phyloP scores from a whole-genome alignment of 345 rosid genomes.

The Dovyalis caffra region DNA sequence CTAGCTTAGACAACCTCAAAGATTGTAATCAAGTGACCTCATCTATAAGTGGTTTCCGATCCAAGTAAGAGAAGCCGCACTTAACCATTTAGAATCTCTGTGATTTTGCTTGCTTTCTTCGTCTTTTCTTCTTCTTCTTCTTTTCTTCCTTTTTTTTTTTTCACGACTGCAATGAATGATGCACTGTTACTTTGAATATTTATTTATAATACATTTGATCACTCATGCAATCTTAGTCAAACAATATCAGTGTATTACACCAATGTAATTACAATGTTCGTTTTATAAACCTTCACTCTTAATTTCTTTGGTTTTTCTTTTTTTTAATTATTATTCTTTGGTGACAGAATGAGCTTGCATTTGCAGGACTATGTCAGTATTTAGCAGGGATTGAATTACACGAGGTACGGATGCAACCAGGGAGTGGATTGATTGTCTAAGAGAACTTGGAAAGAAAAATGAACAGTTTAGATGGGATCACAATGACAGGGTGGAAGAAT shows the following conservation, averaged over 20 bases:
- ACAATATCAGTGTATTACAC: background rate
- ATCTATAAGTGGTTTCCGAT: background rate
- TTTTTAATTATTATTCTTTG: no score
- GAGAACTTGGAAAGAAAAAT: constrained; percentile 1
- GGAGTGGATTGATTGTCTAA: background rate
- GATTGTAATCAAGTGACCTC: background rate
- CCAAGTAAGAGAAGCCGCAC: background rate
- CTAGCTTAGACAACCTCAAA: background rate
- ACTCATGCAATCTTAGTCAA: background rate
- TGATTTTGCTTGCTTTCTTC: background rate
- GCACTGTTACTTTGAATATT: no score
- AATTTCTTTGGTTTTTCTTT: no score
- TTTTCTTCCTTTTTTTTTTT: background rate
- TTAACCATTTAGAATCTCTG: background rate
- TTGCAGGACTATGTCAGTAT: background rate
- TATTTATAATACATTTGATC: background rate
- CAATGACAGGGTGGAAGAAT: constrained; percentile 45
- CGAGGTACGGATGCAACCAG: background rate
- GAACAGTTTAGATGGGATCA: constrained; percentile 40
- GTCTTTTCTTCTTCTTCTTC: background rate
- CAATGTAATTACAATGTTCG: no score
- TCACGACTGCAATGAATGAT: no score
- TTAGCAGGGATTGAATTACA: background rate
- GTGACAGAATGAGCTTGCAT: background rate
- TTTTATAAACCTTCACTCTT: background rate